Base-by-base conservation (phyloP, 2,329 filamentous ascomycete genomes). In the Fonsecaea nubica region DNA sequence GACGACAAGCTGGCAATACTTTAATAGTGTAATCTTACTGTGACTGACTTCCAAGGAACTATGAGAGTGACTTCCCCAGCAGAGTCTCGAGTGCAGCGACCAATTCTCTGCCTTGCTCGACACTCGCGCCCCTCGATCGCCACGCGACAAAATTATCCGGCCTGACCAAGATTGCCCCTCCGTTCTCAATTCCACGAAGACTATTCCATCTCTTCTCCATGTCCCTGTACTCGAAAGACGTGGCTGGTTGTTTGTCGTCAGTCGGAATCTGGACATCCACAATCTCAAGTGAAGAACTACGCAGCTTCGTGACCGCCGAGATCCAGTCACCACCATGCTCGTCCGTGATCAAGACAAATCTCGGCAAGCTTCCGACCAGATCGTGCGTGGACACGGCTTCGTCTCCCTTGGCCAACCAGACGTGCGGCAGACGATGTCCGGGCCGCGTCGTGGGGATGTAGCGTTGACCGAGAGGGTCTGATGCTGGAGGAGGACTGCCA, bases 101-200 rank as follows among this genome's bases (percentile, higher is more conserved):
- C 25, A 25, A 25, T 25, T 25, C 25, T 25, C 25, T 54, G 21
- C 33, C 25, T 12, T 18, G 52, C 3, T 25, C 52, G n/a, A 4
- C 5, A 7, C 52, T 25, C 25, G 52, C 21, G 9, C 25, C 52
- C 6, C 4, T 9, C 52, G 52, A 32, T 21, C 52, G 9, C 52
- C 52, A 54, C 12, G 52, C 52, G 5, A 54, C 25, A 25, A 54
- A 12, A 33, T 54, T 54, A 12, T 54, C 52, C 2, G 52, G 52
- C 4, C 52, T 7, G 13, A 54, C 52, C 4, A 54, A 12, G 25
- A 54, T 21, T 4, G 52, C 52, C 6, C 52, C 52, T 21, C 33
- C 13, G 7, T 7, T 13, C 5, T 12, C 52, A 10, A 54, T 10
- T 0, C 25, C 21, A 3, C 33, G 32, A 7, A 54, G 21, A 9